phyloP scores from a whole-genome alignment of 2,329 filamentous ascomycete genomes.

The Claviceps digitariae region DNA sequence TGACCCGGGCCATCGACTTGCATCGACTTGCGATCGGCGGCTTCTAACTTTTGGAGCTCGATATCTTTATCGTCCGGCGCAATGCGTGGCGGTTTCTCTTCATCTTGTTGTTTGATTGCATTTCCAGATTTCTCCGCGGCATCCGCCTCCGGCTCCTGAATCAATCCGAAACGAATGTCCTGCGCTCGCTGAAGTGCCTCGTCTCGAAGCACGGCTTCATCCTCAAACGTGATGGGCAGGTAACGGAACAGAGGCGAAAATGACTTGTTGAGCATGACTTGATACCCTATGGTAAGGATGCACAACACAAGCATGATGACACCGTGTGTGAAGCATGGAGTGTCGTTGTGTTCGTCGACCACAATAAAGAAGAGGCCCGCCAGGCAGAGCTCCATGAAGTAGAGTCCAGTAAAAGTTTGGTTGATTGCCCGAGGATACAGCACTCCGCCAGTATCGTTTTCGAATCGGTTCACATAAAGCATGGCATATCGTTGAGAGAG shows the following conservation, averaged over 20 bases:
- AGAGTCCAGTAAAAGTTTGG: constrained; percentile 87
- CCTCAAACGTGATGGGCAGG: constrained; percentile 87
- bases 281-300: constrained; percentile 60
- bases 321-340: constrained; percentile 60
- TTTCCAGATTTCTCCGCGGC: constrained; percentile 27
- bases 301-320: constrained; percentile 71
- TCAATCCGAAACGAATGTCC: constrained; percentile 51
- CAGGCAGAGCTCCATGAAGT: constrained; percentile 85
- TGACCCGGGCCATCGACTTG: constrained; percentile 9
- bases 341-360: constrained; percentile 36
- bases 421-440: constrained; percentile 89
- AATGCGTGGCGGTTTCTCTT: constrained; percentile 14
- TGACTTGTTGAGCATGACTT: constrained; percentile 65
- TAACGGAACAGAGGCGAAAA: constrained; percentile 81
- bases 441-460: constrained; percentile 81
- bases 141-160: constrained; percentile 33
- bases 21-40: constrained; percentile 1
- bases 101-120: constrained; percentile 20
- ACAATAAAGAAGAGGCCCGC: constrained; percentile 83
- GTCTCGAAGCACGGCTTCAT: constrained; percentile 84
- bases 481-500: constrained; percentile 94
- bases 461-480: constrained; percentile 84
- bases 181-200: constrained; percentile 76
- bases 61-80: constrained; percentile 24
- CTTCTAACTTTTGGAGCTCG: constrained; percentile 26